Evolutionary conservation across 768 basidiomycete genomes (phyloP).

Genomic region (Hemileccinum rubropunctum): DNA sequence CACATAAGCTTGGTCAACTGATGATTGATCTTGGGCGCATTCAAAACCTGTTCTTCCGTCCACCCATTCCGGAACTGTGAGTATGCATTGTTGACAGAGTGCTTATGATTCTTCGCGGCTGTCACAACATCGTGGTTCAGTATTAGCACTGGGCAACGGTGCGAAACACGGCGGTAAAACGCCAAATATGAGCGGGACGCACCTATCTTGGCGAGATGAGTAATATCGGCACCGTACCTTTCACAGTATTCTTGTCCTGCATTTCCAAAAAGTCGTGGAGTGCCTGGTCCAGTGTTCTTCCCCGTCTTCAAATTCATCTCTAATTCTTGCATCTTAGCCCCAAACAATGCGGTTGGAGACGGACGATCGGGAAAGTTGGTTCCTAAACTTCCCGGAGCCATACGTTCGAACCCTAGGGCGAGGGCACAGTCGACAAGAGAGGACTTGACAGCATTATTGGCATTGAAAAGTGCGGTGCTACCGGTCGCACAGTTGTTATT

Average conservation of each 20-base stretch:
- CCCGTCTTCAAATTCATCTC: constrained; percentile 46
- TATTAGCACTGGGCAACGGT: background rate
- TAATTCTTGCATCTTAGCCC: constrained; percentile 42
- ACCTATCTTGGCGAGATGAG: constrained; percentile 79
- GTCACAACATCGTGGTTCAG: constrained; percentile 4
- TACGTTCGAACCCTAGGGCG: constrained; percentile 85
- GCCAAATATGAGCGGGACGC: constrained; percentile 10
- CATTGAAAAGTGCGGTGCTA: constrained; percentile 72
- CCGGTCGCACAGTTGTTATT: constrained; percentile 90
- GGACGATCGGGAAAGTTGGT: constrained; percentile 56
- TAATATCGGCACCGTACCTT: constrained; percentile 65
- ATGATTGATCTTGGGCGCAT: constrained; percentile 64
- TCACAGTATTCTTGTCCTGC: constrained; percentile 73
- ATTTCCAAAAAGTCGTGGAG: constrained; percentile 74
- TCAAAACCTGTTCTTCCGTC: constrained; percentile 67
- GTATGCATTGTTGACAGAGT: constrained; percentile 81
- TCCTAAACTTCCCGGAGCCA: constrained; percentile 71
- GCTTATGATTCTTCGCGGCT: constrained; percentile 85
- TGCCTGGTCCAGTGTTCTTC: constrained; percentile 63
- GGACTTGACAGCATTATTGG: constrained; percentile 66
- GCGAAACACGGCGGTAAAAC: background rate
- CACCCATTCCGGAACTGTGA: constrained; percentile 82
- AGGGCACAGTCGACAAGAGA: constrained; percentile 72
- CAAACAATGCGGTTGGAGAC: constrained; percentile 48
- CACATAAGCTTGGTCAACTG: constrained; percentile 85